These are phyloP conservation scores for Oenanthe sinensis DNA, from an alignment of 129 eudicot genomes.

Conservation along the genomic window DNA sequence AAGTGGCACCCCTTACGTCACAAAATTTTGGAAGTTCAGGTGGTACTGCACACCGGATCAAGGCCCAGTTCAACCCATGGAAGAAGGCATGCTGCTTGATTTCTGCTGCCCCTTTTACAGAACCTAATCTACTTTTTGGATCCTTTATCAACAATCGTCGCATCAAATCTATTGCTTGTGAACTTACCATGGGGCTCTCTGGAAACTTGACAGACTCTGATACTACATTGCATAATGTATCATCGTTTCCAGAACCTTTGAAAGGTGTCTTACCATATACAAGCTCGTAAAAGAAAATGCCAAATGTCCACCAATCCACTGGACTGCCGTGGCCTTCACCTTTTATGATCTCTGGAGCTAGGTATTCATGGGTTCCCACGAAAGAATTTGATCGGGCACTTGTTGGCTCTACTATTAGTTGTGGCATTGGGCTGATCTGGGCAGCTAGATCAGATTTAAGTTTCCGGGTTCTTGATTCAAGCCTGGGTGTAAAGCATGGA, in stretches of 20 bases:
- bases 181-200: conserved; percentile 52
- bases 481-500: conserved; percentile 66
- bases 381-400: conserved; percentile 76
- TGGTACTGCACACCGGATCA: conserved; percentile 76
- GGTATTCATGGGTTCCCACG: conserved; percentile 92
- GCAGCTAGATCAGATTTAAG: conserved; percentile 38
- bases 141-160: conserved; percentile 52
- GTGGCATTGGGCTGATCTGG: conserved; percentile 52
- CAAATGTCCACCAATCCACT: conserved; percentile 96
- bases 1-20: conserved; percentile 22
- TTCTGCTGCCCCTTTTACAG: conserved; percentile 86
- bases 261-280: conserved; percentile 72
- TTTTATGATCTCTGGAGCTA: conserved; percentile 92
- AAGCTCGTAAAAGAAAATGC: conserved; percentile 74
- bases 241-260: conserved; percentile 63
- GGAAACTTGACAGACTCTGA: conserved; percentile 56
- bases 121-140: conserved; percentile 61
- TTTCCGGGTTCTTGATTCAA: conserved; percentile 42
- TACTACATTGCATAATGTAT: conserved; percentile 58
- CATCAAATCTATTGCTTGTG: conserved; percentile 63
- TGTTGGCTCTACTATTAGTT: conserved; percentile 75
- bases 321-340: conserved; percentile 95
- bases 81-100: conserved; percentile 79
- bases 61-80: conserved; percentile 81
- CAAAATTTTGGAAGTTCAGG: conserved; percentile 56